Percentiles rank a stretch among this genome's conserved stretches.
Evolutionary conservation across 306 rosid genomes (phyloP).

Genomic region (Malus domestica): ASM211411v1 NC_041799.1:38567001-38567500

Average conservation of each 20-base stretch:
- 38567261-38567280: conserved; percentile 57
- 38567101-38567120: neutral
- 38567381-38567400: conserved; percentile 17
- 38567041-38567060: neutral
- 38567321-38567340: conserved; percentile 58
- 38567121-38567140: conserved; percentile 8
- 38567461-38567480: conserved; percentile 59
- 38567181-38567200: conserved; percentile 67
- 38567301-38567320: conserved; percentile 88
- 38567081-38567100: neutral
- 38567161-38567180: conserved; percentile 86
- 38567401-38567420: conserved; percentile 62
- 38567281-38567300: conserved; percentile 74
- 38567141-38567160: conserved; percentile 50
- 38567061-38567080: neutral
- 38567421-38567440: conserved; percentile 89
- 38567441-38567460: conserved; percentile 96
- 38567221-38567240: conserved; percentile 82
- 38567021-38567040: neutral
- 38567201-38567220: conserved; percentile 77
- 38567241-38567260: conserved; percentile 67
- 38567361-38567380: conserved; percentile 4
- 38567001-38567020: neutral
- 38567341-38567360: conserved; percentile 13
- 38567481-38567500: conserved; percentile 99